phyloP scores from a whole-genome alignment of 305 asterid genomes.

The Fraxinus angustifolia region DNA sequence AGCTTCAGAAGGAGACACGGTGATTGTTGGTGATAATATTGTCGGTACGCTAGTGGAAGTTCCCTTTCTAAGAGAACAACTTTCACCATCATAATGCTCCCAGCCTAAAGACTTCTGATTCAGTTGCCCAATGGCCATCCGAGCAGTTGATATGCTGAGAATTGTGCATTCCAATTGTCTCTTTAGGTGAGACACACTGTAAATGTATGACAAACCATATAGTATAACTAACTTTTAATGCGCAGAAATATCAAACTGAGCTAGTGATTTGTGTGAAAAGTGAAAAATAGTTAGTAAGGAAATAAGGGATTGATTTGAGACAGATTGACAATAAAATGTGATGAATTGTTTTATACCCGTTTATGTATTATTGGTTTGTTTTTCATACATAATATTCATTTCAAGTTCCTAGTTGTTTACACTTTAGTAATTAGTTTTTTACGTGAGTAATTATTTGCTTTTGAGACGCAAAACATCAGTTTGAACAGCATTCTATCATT shows the following conservation, averaged over 20 bases:
- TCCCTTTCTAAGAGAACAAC: slow-evolving; percentile 75
- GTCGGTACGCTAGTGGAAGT: slow-evolving; percentile 72
- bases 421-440: neutral
- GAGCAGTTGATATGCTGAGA: neutral
- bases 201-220: slow-evolving; percentile 12
- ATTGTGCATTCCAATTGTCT: slow-evolving; percentile 13
- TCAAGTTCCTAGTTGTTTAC: neutral
- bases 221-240: slow-evolving; percentile 10
- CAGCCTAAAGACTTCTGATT: slow-evolving; percentile 19
- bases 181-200: slow-evolving; percentile 18
- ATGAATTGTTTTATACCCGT: neutral
- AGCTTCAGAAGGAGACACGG: slow-evolving; percentile 69
- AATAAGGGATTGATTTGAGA: neutral
- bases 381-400: neutral
- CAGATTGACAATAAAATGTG: neutral
- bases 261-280: neutral
- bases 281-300: neutral
- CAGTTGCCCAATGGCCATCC: neutral
- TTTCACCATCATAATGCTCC: slow-evolving; percentile 36
- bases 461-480: neutral
- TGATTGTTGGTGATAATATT: slow-evolving; percentile 56
- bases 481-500: neutral
- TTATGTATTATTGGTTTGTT: neutral
- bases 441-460: neutral
- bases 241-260: neutral